Evolutionary conservation across 495 filamentous ascomycete genomes (phyloP), one percentile per base, ranked within the genome.

Genomic region (Xylaria longipes): DNA sequence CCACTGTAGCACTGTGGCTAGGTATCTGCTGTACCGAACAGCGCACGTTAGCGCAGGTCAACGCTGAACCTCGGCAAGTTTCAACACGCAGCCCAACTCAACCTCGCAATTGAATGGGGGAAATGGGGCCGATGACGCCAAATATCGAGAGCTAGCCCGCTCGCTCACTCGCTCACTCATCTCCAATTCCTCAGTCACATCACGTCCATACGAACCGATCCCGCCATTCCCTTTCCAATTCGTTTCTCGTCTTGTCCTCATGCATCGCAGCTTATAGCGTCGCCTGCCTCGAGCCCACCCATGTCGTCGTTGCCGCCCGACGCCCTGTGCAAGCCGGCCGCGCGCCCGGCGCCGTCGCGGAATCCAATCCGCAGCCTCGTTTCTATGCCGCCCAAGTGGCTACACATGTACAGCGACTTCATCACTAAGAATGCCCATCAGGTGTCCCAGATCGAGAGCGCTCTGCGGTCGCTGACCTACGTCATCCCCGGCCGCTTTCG

Each of bases 401-500:
- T 97, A 39, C 83, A 87, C 64, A 87, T 92, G 77, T 99, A 99
- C 82, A 90, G 90, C 76, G 90, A 95, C 70, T 97, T 98, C 81
- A 94, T 99, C 83, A 93, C 92, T 48, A 95, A 95, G 82, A 98
- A 99, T 81, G 87, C 94, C 66, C 91, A 92, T 79, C 93, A 95
- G 29, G 93, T 99, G 65, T 91, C 91, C 17, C 94, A 97, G 79
- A 95, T 99, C 69, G 96, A 99, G 83, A 95, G 92, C 52, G 93
- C 93, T 20, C 83, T 99, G 77, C 89, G 97, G 27, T 95, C 93
- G 5, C 83, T 99, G 64, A 97, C 95, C 27, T 98, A 98, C 79
- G 95, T 99, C 75, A 95, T 99, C 33, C 96, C 96, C 60, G 93
- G 95, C 70, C 94, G 94, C 63, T 97, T 97, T 80, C 90, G 94